phyloP scores from a whole-genome alignment of 768 basidiomycete species.

The Stropharia rugosoannulata region DNA sequence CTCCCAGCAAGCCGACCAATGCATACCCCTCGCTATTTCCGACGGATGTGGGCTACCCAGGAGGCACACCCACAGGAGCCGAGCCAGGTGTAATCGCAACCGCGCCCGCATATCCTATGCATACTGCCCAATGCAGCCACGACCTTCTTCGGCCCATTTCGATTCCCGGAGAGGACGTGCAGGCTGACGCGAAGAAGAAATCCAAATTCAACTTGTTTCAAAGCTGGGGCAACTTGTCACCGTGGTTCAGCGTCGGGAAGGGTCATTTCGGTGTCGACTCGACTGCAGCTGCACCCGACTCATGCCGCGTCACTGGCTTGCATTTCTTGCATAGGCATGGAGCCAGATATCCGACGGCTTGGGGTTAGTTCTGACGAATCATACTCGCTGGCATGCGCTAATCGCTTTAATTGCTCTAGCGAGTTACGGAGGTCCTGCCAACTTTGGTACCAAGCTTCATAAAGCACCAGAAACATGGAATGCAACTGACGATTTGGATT shows the following conservation, averaged over 20 bases:
- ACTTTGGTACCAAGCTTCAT: slow-evolving; percentile 56
- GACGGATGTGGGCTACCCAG: slow-evolving; percentile 72
- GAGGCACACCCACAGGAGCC: slow-evolving; percentile 77
- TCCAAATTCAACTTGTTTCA: slow-evolving; percentile 63
- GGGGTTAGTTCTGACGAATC: slow-evolving; percentile 40
- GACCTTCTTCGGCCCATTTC: slow-evolving; percentile 55
- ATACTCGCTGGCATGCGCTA: background rate
- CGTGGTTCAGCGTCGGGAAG: slow-evolving; percentile 76
- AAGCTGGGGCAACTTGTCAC: slow-evolving; percentile 83
- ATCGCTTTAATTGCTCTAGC: slow-evolving; percentile 31
- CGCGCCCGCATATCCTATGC: slow-evolving; percentile 76
- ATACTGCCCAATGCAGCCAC: slow-evolving; percentile 58
- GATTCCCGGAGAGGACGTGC: slow-evolving; percentile 20
- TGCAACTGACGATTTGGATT: slow-evolving; percentile 62
- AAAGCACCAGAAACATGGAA: slow-evolving; percentile 57
- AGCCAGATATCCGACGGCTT: slow-evolving; percentile 68
- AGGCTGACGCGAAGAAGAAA: slow-evolving; percentile 17
- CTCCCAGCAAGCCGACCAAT: slow-evolving; percentile 75
- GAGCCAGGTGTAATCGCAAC: slow-evolving; percentile 73
- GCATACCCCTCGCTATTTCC: slow-evolving; percentile 73
- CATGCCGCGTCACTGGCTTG: slow-evolving; percentile 69
- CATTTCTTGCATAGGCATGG: slow-evolving; percentile 85
- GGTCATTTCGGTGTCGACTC: slow-evolving; percentile 74
- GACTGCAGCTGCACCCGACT: slow-evolving; percentile 64
- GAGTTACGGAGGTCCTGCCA: slow-evolving; percentile 60